Evolutionary conservation across 768 basidiomycete species (phyloP), one percentile per base, ranked within the genome.

Genomic region (Naganishia vishniacii): DNA sequence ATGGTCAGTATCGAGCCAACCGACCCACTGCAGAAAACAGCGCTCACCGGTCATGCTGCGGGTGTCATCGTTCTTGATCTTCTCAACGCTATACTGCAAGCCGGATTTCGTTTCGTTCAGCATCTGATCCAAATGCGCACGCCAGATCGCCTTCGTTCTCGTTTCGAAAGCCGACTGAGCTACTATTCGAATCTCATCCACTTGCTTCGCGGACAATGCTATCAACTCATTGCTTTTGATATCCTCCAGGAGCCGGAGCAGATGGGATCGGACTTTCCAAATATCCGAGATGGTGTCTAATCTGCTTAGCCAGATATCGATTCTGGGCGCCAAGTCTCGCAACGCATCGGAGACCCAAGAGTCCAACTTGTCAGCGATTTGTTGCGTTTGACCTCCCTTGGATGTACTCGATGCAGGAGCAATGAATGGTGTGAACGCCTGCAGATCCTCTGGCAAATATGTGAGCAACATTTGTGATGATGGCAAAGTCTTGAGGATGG

Each of bases 341-440:
- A 79, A 75, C 0, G 85, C 83, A 29, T 82, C 80, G 34, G 75
- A 70, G 73, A 89, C 85, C 89, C 90, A 93, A 40, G 80, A 80
- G 4, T 79, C 73, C 13, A 90, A 74, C 61, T 81, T 83, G 73
- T 20, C 74, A 67, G 49, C 88, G 77, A 26, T 79, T 73, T 0
- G 75, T 69, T 46, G 79, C 3, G 82, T 75, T 25, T 86, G 75
- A 2, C 80, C 47, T 13, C 18, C 34, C 25, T 16, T 79, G 18
- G 84, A 81, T 3, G 84, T 83, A 0, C 84, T 75, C 0, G 88
- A 44, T 20, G n/a, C 84, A 9, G 81, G 79, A 6, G 86, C 87
- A 65, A 94, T 83, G 74, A 89, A 93, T 9, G 92, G 92, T 70
- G 86, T 88, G 76, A 92, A 95, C 4, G 83, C 81, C 68, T 82